These are phyloP conservation scores for Rhizophagus sp. DNA, from an alignment of 192 early-diverging fungal species.

Conservation along the genomic window DNA sequence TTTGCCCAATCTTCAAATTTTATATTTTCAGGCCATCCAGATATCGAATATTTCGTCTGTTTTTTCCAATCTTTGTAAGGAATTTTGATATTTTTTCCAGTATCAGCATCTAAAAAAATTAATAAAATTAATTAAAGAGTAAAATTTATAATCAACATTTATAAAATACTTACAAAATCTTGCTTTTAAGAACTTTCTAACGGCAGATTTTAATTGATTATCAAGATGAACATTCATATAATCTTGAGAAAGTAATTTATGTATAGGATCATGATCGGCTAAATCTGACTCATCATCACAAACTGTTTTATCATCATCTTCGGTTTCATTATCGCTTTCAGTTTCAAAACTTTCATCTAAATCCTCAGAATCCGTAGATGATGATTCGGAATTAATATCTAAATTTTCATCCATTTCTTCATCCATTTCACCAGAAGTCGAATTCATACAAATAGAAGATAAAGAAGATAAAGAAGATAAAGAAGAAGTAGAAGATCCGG, in stretches of 20 bases:
- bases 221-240: not conserved
- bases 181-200: not conserved
- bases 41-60: not conserved
- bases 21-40: not conserved
- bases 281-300: not conserved
- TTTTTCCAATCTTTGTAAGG: not conserved
- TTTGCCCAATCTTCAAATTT: not conserved
- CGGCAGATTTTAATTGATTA: not conserved
- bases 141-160: not conserved
- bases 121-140: not conserved
- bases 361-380: not conserved
- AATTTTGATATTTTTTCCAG: not conserved
- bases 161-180: not conserved
- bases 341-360: not conserved
- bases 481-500: too few relatives aligned
- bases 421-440: too few relatives aligned
- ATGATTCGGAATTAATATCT: not conserved
- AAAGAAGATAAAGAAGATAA: too few relatives aligned
- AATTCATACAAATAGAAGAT: too few relatives aligned
- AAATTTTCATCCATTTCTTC: too few relatives aligned
- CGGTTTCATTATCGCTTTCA: not conserved
- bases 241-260: not conserved
- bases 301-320: not conserved
- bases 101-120: not conserved
- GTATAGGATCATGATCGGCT: not conserved